These are phyloP conservation scores for Fusarium coffeatum DNA, from an alignment of 2,329 filamentous ascomycete species.

Conservation along the genomic window DNA sequence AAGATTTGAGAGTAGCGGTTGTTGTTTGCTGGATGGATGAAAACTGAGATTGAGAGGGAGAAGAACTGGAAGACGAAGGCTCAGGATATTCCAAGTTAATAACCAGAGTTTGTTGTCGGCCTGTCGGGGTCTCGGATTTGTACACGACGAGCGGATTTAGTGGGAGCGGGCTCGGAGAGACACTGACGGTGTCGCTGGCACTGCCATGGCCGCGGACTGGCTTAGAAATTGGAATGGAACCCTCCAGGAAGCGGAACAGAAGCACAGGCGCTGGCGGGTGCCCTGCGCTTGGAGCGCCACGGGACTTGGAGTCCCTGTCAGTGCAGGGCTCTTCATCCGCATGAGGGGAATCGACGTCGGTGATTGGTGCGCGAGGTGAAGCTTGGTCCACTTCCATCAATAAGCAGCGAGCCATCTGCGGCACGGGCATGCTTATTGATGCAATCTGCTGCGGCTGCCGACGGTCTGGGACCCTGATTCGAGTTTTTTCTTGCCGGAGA, in stretches of 20 bases:
- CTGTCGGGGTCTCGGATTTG: constrained; percentile 38
- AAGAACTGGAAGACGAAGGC: neutral
- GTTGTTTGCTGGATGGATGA: constrained; percentile 19
- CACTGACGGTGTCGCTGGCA: constrained; percentile 14
- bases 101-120: constrained; percentile 24
- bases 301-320: constrained; percentile 32
- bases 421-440: constrained; percentile 38
- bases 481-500: constrained; percentile 36
- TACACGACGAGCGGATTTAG: constrained; percentile 38
- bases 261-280: constrained; percentile 21
- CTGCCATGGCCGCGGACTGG: constrained; percentile 8
- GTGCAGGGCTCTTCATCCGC: constrained; percentile 34
- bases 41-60: constrained; percentile 7
- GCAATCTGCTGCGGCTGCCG: constrained; percentile 42
- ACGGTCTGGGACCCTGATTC: constrained; percentile 30
- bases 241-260: constrained; percentile 34
- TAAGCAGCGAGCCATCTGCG: constrained; percentile 36
- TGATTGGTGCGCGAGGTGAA: constrained; percentile 46
- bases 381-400: constrained; percentile 37
- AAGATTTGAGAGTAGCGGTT: constrained; percentile 6
- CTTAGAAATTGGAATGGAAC: constrained; percentile 41
- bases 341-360: constrained; percentile 29
- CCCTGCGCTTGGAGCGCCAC: constrained; percentile 30
- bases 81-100: constrained; percentile 13
- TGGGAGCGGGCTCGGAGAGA: constrained; percentile 29